These are phyloP conservation scores for Russula dissimulans DNA, from an alignment of 768 basidiomycete species.

Conservation along the genomic window DNA sequence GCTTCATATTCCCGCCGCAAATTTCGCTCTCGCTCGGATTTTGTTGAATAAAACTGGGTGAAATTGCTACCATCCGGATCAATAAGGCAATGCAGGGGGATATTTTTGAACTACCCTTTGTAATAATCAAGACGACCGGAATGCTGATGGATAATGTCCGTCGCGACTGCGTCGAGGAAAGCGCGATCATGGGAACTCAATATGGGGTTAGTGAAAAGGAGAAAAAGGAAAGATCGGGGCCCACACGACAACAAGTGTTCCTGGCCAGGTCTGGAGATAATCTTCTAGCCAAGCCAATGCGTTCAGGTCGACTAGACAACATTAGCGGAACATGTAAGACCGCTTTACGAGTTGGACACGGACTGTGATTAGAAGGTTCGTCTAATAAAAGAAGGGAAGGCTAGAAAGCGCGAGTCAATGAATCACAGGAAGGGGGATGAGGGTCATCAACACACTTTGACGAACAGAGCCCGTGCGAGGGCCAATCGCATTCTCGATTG, in stretches of 20 bases:
- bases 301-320: constrained; percentile 68
- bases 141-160: constrained; percentile 97
- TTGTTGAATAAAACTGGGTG: constrained; percentile 97
- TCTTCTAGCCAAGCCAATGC: constrained; percentile 97
- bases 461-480: constrained; percentile 89
- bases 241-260: constrained; percentile 87
- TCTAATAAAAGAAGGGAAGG: constrained; percentile 73
- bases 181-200: constrained; percentile 91
- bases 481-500: constrained; percentile 82
- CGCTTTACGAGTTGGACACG: constrained; percentile 21
- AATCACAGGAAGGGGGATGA: neutral
- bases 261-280: constrained; percentile 90
- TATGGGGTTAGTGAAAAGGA: neutral
- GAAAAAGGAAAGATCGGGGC: constrained; percentile 23
- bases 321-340: constrained; percentile 3
- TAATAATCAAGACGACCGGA: constrained; percentile 91
- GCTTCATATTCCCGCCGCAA: constrained; percentile 92
- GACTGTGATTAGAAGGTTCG: constrained; percentile 96
- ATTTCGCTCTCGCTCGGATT: constrained; percentile 88
- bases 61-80: constrained; percentile 60
- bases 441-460: constrained; percentile 49
- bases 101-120: constrained; percentile 61
- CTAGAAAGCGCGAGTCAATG: constrained; percentile 27
- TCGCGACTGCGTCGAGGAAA: constrained; percentile 95
- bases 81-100: neutral